Evolutionary conservation across 129 eudicot species (phyloP), one percentile per base, ranked within the genome.

Genomic region (Calendula officinalis): DNA sequence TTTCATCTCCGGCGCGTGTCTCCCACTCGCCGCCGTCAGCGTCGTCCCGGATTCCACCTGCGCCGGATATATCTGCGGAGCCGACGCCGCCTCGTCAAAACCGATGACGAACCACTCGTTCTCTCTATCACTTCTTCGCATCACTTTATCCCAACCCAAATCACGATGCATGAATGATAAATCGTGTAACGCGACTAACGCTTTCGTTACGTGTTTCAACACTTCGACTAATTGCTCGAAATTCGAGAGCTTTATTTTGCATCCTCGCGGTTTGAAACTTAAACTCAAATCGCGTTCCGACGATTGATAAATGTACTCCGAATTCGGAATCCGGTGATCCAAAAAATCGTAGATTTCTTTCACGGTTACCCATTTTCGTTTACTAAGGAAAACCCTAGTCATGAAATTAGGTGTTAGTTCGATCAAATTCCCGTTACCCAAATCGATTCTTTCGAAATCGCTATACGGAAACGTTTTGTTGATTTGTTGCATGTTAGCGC

Each of bases 161-260:
- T 84, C 89, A 10, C 96, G 60, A 69, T 88, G 96, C 96, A 84
- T 88, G 77, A 88, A 88, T 0, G 86, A 82, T n/a, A 88, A 43
- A 53, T 88, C 96, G 12, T 88, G 96, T 8, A 88, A 47, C 4
- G 92, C 96, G 2, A 88, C 96, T 12, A 88, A 50, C 0, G 92
- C 88, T 57, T 82, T 80, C 0, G 96, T 84, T 40, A 88, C 96
- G 13, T 77, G 79, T 62, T 84, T 88, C 0, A 88, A 36, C 1
- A 86, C 91, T 36, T 82, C 88, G 1, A 88, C 68, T 4, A 88
- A n/a, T 30, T 88, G 86, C 8, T 82, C 83, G 7, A 56, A 54
- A 3, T 67, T 88, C 0, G 52, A 36, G 0, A 89, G 92, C 66
- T 82, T 88, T 14, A 86, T n/a, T 47, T 67, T 82, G 68, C 81